phyloP scores from a whole-genome alignment of 1,284 basidiomycete species.

The Marasmius tenuissimus region DNA sequence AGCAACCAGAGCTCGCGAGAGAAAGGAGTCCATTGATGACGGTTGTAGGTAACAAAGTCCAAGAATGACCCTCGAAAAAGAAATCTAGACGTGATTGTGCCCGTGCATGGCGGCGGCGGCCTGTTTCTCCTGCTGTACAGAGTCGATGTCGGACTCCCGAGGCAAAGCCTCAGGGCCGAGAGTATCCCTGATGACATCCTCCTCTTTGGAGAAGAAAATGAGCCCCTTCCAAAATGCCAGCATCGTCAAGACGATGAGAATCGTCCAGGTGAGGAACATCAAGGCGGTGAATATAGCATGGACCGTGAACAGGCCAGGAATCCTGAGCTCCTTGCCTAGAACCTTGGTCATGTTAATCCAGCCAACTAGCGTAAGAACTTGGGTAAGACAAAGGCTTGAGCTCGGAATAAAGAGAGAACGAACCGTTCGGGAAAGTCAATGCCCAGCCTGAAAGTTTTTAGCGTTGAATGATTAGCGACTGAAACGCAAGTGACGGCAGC shows the following conservation, averaged over 20 bases:
- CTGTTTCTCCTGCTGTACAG: not conserved
- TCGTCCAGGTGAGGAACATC: conserved; percentile 39
- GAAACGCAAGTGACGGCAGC: not conserved
- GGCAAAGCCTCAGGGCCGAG: not conserved
- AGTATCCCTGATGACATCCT: conserved; percentile 42
- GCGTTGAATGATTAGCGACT: not conserved
- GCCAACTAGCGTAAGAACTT: conserved; percentile 26
- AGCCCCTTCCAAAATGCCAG: conserved; percentile 42
- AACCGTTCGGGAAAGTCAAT: conserved; percentile 47
- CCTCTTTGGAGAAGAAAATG: conserved; percentile 44
- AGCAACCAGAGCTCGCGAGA: too few relatives aligned
- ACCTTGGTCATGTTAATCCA: conserved; percentile 45
- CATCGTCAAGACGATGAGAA: conserved; percentile 40
- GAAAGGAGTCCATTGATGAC: too few relatives aligned
- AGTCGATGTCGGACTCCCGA: not conserved
- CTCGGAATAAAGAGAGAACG: too few relatives aligned
- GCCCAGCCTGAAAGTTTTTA: conserved; percentile 36
- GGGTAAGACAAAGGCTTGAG: too few relatives aligned
- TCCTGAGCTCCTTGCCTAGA: conserved; percentile 40
- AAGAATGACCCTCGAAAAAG: too few relatives aligned
- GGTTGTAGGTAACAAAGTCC: too few relatives aligned
- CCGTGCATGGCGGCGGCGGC: too few relatives aligned
- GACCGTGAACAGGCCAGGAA: conserved; percentile 37
- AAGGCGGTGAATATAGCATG: conserved; percentile 39
- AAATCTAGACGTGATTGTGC: too few relatives aligned